Conservation (phyloP, 768 basidiomycete species). For the Chalciporus chontae region DNA sequence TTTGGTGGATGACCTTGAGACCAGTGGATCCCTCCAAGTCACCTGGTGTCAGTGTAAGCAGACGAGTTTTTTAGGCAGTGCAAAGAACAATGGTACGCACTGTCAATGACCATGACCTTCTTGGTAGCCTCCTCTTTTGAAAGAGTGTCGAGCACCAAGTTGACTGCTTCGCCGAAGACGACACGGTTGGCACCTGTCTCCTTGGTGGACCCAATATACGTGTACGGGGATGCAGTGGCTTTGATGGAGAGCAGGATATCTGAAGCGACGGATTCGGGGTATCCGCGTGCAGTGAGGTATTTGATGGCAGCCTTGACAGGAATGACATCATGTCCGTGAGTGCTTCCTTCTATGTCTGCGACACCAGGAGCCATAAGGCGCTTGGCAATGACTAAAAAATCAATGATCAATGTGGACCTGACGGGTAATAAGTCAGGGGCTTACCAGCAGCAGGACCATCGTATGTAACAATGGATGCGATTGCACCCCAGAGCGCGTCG, state of each 20-base stretch:
- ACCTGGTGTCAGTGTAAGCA: slow-evolving; percentile 36
- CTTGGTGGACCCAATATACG: slow-evolving; percentile 67
- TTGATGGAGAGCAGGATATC: slow-evolving; percentile 65
- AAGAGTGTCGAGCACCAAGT: slow-evolving; percentile 68
- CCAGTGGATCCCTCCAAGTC: slow-evolving; percentile 90
- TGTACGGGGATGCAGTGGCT: slow-evolving; percentile 50
- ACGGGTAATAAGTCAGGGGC: slow-evolving; percentile 12
- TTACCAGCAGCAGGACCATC: slow-evolving; percentile 77
- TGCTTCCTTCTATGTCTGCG: slow-evolving; percentile 71
- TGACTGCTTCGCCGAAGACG: slow-evolving; percentile 83
- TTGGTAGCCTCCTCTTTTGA: slow-evolving; percentile 71
- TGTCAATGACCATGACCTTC: slow-evolving; percentile 88
- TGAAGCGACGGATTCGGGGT: slow-evolving; percentile 42
- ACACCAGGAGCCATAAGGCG: slow-evolving; percentile 68
- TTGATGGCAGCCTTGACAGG: slow-evolving; percentile 76
- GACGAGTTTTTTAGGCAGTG: background rate
- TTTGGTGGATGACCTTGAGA: slow-evolving; percentile 82
- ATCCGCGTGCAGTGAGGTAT: slow-evolving; percentile 66
- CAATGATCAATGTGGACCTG: background rate
- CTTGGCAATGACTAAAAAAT: slow-evolving; percentile 59
- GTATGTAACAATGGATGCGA: slow-evolving; percentile 51
- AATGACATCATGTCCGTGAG: slow-evolving; percentile 84
- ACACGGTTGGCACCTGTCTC: slow-evolving; percentile 80
- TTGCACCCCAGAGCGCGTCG: slow-evolving; percentile 69
- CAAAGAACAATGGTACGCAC: slow-evolving; percentile 35